Base-by-base conservation (phyloP, 177 flowering plant genomes). In the Telopea speciosissima region DNA sequence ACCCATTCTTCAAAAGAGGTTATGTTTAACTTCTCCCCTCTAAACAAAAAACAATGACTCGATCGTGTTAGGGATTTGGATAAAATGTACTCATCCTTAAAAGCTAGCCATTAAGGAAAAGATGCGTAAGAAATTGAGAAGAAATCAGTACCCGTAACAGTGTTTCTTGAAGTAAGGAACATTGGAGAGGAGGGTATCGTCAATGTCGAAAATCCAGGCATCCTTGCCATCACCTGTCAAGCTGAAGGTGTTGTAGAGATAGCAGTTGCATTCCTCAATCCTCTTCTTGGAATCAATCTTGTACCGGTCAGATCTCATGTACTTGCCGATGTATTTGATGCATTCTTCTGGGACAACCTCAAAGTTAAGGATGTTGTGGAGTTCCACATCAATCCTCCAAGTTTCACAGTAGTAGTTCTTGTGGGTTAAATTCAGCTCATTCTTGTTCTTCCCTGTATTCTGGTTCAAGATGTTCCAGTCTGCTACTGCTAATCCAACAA, bases 361-460 rank as follows among this genome's bases (percentile, higher is more conserved):
- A 31, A 31, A 31, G 33, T 31, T 31, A 5, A 2, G 33, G 5
- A 31, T 31, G 33, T 31, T 31, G 5, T 31, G 33, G 1, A 90
- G 79, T 86, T 90, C 92, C 13, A 88, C 92, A 78, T 90, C 88
- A 60, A 87, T 79, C 74, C 91, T 86, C 90, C 92, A 90, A 49
- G 89, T 82, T 82, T 90, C 96, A 72, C 96, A n/a, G n/a, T n/a
- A 90, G 72, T 85, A 87, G 44, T 80, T 87, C 75, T 87, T 90
- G 75, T 87, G 69, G 77, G 77, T 83, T 54, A 74, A 71, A 6
- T 71, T 70, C n/a, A 70, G 21, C 9, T 71, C 78, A 62, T 31
- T 5, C 2, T 31, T 31, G 33, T 59, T 4, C 66, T 74, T 80
- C 54, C 42, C 62, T 36, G 5, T 31, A 2, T n/a, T n/a, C n/a